Base-by-base conservation (phyloP, 2,329 filamentous ascomycete species). In the Cephalotrichum gorgonifer region DNA sequence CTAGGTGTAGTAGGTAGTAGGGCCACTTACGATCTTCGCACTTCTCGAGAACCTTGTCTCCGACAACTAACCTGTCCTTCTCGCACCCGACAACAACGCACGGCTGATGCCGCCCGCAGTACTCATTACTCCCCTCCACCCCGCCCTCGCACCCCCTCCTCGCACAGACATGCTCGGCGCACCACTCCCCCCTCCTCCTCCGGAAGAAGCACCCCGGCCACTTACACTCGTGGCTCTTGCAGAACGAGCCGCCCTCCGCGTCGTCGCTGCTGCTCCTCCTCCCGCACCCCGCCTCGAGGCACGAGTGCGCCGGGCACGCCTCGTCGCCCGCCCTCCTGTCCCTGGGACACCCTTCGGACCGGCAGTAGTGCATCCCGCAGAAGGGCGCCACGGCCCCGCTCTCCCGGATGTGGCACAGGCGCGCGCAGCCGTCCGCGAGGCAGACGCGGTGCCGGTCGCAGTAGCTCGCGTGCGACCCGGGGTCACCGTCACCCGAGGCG, bases 381-480 rank as follows among this genome's bases (percentile, higher is more conserved):
- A 49, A 44, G 23, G 35, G 35, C 6, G 50, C 51, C 6, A 48
- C 30, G 22, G 50, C 44, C 7, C 53, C 55, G 33, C 47, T 49
- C 43, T 53, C 54, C 38, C 50, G 46, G 31, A 49, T 47, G 51
- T 54, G 51, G 15, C 55, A 52, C 41, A 55, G 54, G n/a, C 52
- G 51, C 7, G 25, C 31, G 43, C 57, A 59, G 12, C 43, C 50
- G 4, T 23, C 42, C 1, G 46, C 38, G 17, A 45, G 39, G 53
- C 57, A 59, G 23, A 55, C 44, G 8, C 57, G 51, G 48, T 59
- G 57, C 8, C 54, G 52, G 15, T 58, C 54, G 44, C 57, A 59
- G 54, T 56, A 58, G 11, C 56, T 53, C 4, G 52, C 47, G 7
- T 50, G 46, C 23, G 54, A 52, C n/a, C 51, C 28, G 6, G 50